Conservation (phyloP, 225 moss, liverwort and hornwort species). For the Polytrichum commune region DNA sequence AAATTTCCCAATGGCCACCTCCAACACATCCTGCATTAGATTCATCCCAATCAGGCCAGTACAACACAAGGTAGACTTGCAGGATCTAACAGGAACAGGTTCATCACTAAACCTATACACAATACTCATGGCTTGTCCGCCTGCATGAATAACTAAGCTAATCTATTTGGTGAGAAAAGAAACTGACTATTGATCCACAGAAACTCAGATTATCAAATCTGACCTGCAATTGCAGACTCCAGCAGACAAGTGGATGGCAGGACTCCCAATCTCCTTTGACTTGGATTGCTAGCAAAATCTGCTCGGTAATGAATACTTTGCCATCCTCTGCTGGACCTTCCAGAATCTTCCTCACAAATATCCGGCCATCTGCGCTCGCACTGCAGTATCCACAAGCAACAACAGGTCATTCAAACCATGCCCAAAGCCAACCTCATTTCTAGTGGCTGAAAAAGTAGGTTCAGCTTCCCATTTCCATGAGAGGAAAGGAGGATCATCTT, state of each 20-base stretch:
- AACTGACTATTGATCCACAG: too few relatives aligned
- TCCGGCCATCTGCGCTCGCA: slow-evolving; percentile 86
- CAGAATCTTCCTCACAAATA: slow-evolving; percentile 84
- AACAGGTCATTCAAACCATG: neutral
- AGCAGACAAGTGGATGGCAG: slow-evolving; percentile 92
- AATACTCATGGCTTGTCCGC: too few relatives aligned
- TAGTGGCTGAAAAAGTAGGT: too few relatives aligned
- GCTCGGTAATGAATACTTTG: slow-evolving; percentile 66
- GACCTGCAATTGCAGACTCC: slow-evolving; percentile 88
- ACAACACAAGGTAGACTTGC: neutral
- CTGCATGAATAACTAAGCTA: too few relatives aligned
- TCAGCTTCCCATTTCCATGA: too few relatives aligned
- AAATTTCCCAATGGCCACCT: slow-evolving; percentile 81
- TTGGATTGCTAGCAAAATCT: slow-evolving; percentile 80
- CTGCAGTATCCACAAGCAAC: slow-evolving; percentile 37
- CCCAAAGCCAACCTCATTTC: too few relatives aligned
- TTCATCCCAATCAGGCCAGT: neutral
- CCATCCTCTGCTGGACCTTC: slow-evolving; percentile 76
- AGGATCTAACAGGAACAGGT: too few relatives aligned
- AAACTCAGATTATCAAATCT: too few relatives aligned
- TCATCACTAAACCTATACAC: too few relatives aligned
- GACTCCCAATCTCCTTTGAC: slow-evolving; percentile 85
- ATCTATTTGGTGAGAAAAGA: too few relatives aligned
- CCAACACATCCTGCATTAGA: slow-evolving; percentile 76
- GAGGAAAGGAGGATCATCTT: too few relatives aligned